These are phyloP conservation scores for Malbranchea cinnamomea DNA, from an alignment of 2,329 filamentous ascomycete species.

Conservation along the genomic window DNA sequence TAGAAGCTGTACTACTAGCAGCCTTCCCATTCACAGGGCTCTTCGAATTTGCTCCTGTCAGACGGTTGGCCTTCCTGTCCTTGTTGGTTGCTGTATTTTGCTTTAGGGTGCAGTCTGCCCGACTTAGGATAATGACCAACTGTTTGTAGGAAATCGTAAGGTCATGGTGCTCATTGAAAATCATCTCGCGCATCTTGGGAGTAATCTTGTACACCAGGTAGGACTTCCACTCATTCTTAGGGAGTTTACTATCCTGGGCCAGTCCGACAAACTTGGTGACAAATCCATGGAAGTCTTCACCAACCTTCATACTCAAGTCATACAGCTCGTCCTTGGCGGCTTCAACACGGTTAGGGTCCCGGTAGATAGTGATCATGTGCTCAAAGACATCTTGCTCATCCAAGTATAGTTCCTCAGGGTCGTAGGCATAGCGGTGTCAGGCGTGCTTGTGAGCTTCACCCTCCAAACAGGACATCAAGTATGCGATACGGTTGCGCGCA, in stretches of 20 bases:
- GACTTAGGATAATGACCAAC: not conserved
- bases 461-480: not conserved
- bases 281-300: constrained; percentile 1
- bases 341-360: not conserved
- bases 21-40: too few species aligned
- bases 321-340: not conserved
- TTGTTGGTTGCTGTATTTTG: not conserved
- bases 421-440: not conserved
- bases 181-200: not conserved
- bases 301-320: not conserved
- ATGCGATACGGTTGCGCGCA: not conserved
- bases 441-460: not conserved
- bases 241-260: not conserved
- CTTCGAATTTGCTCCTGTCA: too few species aligned
- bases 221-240: not conserved
- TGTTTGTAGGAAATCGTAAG: not conserved
- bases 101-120: not conserved
- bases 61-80: not conserved
- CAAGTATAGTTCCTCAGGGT: not conserved
- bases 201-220: constrained; percentile 1
- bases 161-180: not conserved
- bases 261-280: constrained; percentile 2
- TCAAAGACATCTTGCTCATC: constrained; percentile 1
- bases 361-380: constrained; percentile 1
- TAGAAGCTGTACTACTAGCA: too few species aligned